Conservation (phyloP, 345 rosid genomes). For the Pugionium cornutum region DNA sequence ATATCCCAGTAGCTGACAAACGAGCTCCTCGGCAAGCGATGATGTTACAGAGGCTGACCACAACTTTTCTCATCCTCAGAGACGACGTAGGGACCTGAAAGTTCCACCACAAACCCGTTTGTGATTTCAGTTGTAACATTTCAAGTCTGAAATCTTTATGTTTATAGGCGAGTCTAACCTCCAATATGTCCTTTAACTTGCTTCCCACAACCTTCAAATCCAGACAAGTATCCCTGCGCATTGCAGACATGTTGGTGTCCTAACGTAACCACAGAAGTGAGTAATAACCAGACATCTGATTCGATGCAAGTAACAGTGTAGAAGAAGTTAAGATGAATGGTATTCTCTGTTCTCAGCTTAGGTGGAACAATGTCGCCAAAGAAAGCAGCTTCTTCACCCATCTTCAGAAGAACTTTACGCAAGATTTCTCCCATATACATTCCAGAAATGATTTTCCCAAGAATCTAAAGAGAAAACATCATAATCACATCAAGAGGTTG, state of each 20-base stretch:
- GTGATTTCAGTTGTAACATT: too few species aligned
- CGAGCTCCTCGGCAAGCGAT: slow-evolving; percentile 72
- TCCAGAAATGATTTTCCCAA: slow-evolving; percentile 88
- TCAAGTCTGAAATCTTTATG: neutral
- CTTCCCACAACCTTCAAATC: slow-evolving; percentile 69
- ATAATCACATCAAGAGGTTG: too few species aligned
- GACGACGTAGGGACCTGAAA: slow-evolving; percentile 56
- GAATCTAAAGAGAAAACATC: slow-evolving; percentile 50
- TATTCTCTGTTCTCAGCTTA: slow-evolving; percentile 58
- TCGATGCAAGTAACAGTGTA: neutral
- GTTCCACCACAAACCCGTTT: too few species aligned
- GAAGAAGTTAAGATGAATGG: slow-evolving; percentile 45
- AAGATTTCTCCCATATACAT: slow-evolving; percentile 97
- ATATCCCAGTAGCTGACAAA: slow-evolving; percentile 72
- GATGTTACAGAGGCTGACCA: slow-evolving; percentile 66
- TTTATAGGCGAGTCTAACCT: slow-evolving; percentile 44
- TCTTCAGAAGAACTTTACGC: slow-evolving; percentile 71
- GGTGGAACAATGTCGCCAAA: slow-evolving; percentile 79
- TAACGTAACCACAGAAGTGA: slow-evolving; percentile 3
- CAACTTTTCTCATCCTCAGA: slow-evolving; percentile 57
- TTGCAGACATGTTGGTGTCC: slow-evolving; percentile 82
- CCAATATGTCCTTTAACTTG: slow-evolving; percentile 61
- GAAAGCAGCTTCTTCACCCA: slow-evolving; percentile 86
- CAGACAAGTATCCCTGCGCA: slow-evolving; percentile 69
- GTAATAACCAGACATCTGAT: slow-evolving; percentile 4